These are phyloP conservation scores for Trametes hirsuta DNA, from an alignment of 1,284 basidiomycete species.

Conservation along the genomic window DNA sequence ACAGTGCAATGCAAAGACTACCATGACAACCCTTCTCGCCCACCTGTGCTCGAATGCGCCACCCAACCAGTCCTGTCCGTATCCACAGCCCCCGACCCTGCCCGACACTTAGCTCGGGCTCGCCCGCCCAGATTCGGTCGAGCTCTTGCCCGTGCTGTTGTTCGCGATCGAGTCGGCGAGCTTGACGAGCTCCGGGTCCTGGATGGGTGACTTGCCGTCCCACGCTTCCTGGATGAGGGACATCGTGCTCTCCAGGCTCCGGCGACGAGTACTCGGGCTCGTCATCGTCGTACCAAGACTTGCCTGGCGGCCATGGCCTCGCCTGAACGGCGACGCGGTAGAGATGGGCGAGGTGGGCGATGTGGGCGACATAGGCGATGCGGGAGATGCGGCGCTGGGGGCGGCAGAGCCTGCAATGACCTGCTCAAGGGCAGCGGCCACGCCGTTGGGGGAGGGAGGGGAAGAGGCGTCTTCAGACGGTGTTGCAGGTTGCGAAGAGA, in stretches of 20 bases:
- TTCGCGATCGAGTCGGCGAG: conserved; percentile 39
- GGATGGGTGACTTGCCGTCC: conserved; percentile 45
- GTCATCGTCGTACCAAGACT: conserved; percentile 97
- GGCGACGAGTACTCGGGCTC: conserved; percentile 88
- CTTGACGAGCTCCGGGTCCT: conserved; percentile 39
- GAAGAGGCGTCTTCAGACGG: conserved; percentile 50
- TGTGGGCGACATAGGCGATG: conserved; percentile 40
- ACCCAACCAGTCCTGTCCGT: not conserved
- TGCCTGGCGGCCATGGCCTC: conserved; percentile 85
- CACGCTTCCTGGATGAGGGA: conserved; percentile 90
- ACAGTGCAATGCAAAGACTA: conserved; percentile 26
- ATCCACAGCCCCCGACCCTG: not conserved
- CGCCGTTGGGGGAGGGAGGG: conserved; percentile 55
- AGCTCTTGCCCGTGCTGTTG: conserved; percentile 31
- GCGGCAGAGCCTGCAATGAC: conserved; percentile 43
- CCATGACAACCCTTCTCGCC: conserved; percentile 3
- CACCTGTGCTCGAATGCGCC: not conserved
- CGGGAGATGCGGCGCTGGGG: conserved; percentile 27
- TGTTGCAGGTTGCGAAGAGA: conserved; percentile 52
- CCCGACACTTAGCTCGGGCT: conserved; percentile 20
- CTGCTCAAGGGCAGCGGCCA: conserved; percentile 54
- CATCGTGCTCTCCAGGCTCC: conserved; percentile 96
- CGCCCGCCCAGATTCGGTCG: conserved; percentile 24
- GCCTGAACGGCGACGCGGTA: conserved; percentile 56
- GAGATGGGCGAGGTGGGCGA: conserved; percentile 42